Evolutionary conservation across 257 asterid genomes (phyloP), one percentile per base, ranked within the genome.

Genomic region (Lithospermum erythrorhizon): DNA sequence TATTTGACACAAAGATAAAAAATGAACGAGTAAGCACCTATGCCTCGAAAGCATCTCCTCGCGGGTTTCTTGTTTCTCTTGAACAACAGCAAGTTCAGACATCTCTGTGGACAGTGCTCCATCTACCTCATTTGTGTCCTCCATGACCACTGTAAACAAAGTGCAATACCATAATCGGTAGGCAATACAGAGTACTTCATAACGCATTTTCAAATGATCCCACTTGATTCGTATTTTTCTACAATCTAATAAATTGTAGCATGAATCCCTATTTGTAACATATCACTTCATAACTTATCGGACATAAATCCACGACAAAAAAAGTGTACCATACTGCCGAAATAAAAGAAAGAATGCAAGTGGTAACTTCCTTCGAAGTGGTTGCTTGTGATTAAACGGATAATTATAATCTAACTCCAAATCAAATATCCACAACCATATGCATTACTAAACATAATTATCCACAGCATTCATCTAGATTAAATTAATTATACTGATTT

Each of bases 41-140:
- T 73, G 83, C 75, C 94, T 82, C 58, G 90, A 74, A 70, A 85
- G 94, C 83, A 82, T 75, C 79, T 80, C 90, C 67, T 85, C 87
- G 21, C 13, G 82, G 49, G 76, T 72, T 76, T 83, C 90, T 67
- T 61, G 74, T 64, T 75, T 65, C 68, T 68, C 61, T 65, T 73
- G 57, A 45, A 76, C 61, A 51, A 41, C 49, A 41, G 52, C 70
- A 57, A 64, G 73, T 69, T 75, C 83, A 17, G 74, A 61, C 58
- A 66, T 59, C 56, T 61, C 79, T 67, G 71, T 76, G 59, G 81
- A 75, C 58, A 55, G 58, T 30, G 59, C 62, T 3, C 72, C 83
- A 57, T 66, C 85, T 29, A 64, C 78, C 66, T 71, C 72, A 77
- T 55, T 60, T 22, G 53, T n/a, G 37, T 78, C 83, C 61, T 75